Conservation (phyloP, 2,329 filamentous ascomycete species). For the Didymella arachidicola region DNA sequence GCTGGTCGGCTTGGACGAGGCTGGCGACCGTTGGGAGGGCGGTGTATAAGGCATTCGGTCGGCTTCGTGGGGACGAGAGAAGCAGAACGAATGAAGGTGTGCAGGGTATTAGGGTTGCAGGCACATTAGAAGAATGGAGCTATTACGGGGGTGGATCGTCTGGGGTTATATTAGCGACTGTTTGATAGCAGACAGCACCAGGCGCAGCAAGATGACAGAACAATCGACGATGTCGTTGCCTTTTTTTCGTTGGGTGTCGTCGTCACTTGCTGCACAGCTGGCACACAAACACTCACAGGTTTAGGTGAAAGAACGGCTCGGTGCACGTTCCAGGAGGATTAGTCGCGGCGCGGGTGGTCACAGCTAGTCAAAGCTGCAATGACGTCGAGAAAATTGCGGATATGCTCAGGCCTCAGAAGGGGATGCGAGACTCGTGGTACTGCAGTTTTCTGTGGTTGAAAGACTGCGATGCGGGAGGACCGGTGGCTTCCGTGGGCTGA, state of each 20-base stretch:
- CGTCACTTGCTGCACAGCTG: background rate
- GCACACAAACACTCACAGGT: constrained; percentile 29
- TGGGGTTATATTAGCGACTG: constrained; percentile 26
- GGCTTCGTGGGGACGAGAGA: constrained; percentile 43
- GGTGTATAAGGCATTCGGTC: constrained; percentile 86
- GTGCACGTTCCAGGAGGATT: constrained; percentile 24
- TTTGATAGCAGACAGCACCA: constrained; percentile 12
- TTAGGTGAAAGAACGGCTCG: constrained; percentile 28
- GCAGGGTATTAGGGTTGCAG: constrained; percentile 46
- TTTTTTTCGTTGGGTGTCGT: background rate
- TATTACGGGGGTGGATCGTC: constrained; percentile 34
- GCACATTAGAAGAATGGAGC: constrained; percentile 54
- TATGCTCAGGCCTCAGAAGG: constrained; percentile 20
- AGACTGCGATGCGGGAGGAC: constrained; percentile 29
- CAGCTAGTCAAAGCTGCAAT: constrained; percentile 47
- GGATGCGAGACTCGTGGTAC: constrained; percentile 19
- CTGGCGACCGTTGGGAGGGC: constrained; percentile 70
- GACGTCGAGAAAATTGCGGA: constrained; percentile 37
- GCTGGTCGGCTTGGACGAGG: constrained; percentile 62
- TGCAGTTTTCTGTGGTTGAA: constrained; percentile 28
- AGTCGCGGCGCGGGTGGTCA: constrained; percentile 26
- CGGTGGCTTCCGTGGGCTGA: constrained; percentile 40
- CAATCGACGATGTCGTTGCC: constrained; percentile 3
- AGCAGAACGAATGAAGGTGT: constrained; percentile 45
- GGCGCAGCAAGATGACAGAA: constrained; percentile 16